Percentiles rank a stretch among this genome's conserved stretches.
phyloP scores from a whole-genome alignment of 129 eudicot genomes.

The Sambucus nigra region DNA sequence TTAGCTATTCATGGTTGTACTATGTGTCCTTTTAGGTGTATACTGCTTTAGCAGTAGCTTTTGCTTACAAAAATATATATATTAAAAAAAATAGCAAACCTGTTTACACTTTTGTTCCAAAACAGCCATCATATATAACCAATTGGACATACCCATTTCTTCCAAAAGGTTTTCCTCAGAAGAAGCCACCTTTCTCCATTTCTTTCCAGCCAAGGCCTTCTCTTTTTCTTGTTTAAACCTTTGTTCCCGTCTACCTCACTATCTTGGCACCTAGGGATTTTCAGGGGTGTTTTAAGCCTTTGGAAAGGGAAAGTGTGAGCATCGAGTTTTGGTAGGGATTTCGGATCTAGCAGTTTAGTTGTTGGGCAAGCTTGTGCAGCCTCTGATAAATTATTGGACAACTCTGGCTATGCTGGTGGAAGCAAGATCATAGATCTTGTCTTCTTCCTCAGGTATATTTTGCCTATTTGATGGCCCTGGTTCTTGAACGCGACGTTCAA shows the following conservation, averaged over 20 bases:
- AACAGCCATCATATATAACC: no score
- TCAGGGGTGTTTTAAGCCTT: slow-evolving; percentile 62
- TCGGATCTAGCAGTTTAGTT: slow-evolving; percentile 67
- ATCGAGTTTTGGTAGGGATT: slow-evolving; percentile 69
- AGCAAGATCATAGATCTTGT: slow-evolving; percentile 31
- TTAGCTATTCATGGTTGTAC: no score
- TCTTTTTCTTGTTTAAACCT: slow-evolving; percentile 43
- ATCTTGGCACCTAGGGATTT: slow-evolving; percentile 31
- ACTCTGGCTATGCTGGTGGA: slow-evolving; percentile 80
- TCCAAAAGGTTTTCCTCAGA: slow-evolving; percentile 37
- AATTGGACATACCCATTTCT: slow-evolving; percentile 53
- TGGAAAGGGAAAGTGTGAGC: slow-evolving; percentile 66
- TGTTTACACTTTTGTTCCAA: no score
- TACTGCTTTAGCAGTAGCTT: no score
- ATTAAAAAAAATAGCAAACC: no score
- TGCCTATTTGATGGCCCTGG: slow-evolving; percentile 37
- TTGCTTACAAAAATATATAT: no score
- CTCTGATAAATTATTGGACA: slow-evolving; percentile 51
- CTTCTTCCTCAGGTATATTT: slow-evolving; percentile 12
- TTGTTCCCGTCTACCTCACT: slow-evolving; percentile 29
- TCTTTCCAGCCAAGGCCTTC: slow-evolving; percentile 76
- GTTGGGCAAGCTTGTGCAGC: slow-evolving; percentile 90
- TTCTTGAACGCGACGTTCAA: slow-evolving; percentile 82
- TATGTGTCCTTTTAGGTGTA: no score
- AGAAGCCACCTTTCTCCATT: slow-evolving; percentile 54